Evolutionary conservation across 2,329 filamentous ascomycete genomes (phyloP).

Genomic region (Trichoderma afroharzianum): DNA sequence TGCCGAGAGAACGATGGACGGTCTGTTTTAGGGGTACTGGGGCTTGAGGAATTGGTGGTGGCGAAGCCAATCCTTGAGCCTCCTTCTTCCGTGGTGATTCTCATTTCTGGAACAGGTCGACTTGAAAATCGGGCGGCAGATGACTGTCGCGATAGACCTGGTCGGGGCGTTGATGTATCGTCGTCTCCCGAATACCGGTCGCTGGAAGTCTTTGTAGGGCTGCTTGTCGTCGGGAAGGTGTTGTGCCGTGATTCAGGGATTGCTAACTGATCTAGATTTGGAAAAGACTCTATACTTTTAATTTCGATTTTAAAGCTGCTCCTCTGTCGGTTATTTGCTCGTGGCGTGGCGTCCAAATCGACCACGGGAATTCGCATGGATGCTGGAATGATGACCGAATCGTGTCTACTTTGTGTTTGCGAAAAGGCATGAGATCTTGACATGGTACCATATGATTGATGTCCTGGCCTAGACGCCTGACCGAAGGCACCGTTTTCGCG

Average conservation of each 20-base stretch:
- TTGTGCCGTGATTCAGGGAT: slow-evolving; percentile 11
- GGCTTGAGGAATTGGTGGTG: slow-evolving; percentile 27
- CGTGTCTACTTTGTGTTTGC: not conserved
- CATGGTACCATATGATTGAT: slow-evolving; percentile 34
- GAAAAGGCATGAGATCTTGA: slow-evolving; percentile 24
- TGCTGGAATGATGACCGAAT: not conserved
- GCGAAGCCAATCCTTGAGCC: slow-evolving; percentile 66
- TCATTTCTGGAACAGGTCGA: slow-evolving; percentile 67
- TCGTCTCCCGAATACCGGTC: slow-evolving; percentile 24
- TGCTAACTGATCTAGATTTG: slow-evolving; percentile 22
- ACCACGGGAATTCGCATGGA: slow-evolving; percentile 18
- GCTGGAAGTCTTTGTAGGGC: slow-evolving; percentile 24
- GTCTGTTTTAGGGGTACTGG: slow-evolving; percentile 29
- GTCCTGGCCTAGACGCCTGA: slow-evolving; percentile 20
- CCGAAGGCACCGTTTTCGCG: slow-evolving; percentile 3
- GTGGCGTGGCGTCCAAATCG: not conserved
- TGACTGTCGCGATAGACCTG: slow-evolving; percentile 49
- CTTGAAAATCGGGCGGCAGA: slow-evolving; percentile 65
- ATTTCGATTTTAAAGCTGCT: slow-evolving; percentile 10
- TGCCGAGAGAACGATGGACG: slow-evolving; percentile 39
- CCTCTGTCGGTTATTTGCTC: not conserved
- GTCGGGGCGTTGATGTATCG: slow-evolving; percentile 34
- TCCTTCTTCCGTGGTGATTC: slow-evolving; percentile 61
- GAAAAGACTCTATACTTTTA: slow-evolving; percentile 24
- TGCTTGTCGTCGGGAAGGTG: slow-evolving; percentile 24